A percentile compares a stretch with the other conserved stretches of the same genome.
Conservation (phyloP, 2,329 filamentous ascomycete genomes). For the Monosporascus sp. region DNA sequence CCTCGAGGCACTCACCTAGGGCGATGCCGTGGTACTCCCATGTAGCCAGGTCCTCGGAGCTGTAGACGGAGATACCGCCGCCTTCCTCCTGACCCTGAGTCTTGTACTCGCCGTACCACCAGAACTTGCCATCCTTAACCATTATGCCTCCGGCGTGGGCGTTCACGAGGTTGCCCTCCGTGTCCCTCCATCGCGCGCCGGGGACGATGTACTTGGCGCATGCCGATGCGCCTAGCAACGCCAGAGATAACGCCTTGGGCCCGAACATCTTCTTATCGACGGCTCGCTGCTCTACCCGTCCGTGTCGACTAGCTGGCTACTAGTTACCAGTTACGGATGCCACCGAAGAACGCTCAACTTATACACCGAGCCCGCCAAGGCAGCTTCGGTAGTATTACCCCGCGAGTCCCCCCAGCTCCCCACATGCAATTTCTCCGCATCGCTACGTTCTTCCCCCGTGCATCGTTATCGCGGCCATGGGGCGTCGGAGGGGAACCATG, state of each 20-base stretch:
- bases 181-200: constrained; percentile 57
- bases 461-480: constrained; percentile 4
- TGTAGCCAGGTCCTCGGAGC: constrained; percentile 55
- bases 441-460: constrained; percentile 19
- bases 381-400: constrained; percentile 9
- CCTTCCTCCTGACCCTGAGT: constrained; percentile 52
- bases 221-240: constrained; percentile 12
- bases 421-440: constrained; percentile 18
- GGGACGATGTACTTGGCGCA: constrained; percentile 55
- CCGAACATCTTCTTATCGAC: constrained; percentile 6
- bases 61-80: constrained; percentile 56
- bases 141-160: constrained; percentile 56
- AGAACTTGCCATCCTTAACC: constrained; percentile 51
- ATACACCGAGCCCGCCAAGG: constrained; percentile 8
- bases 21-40: constrained; percentile 56
- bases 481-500: constrained; percentile 4
- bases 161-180: constrained; percentile 54
- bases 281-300: constrained; percentile 1
- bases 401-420: constrained; percentile 2
- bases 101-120: constrained; percentile 60
- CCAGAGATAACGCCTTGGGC: constrained; percentile 4
- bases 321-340: background rate
- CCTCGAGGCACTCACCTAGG: constrained; percentile 35
- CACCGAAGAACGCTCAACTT: background rate
- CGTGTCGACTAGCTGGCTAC: background rate